Base-by-base conservation (phyloP, 148 eudicot genomes). In the Vaccinium darrowii region DNA sequence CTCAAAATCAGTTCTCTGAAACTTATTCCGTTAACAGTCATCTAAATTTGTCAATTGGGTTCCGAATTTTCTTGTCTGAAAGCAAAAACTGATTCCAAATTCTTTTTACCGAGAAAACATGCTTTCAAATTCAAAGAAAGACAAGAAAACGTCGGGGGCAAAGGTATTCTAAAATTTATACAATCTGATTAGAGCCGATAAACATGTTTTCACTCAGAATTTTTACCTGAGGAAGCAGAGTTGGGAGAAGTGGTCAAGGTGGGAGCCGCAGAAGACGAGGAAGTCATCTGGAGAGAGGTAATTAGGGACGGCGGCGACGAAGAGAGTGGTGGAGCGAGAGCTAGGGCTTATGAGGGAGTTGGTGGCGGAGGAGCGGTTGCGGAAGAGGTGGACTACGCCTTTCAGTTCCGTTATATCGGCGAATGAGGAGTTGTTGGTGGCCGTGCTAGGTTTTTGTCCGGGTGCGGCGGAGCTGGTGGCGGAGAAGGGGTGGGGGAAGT, bases 221-320 rank as follows among this genome's bases (percentile, higher is more conserved):
- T 72, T n/a, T 5, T 79, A 95, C 99, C 98, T 91, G 77, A 97
- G 86, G 82, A 97, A 91, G 78, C 91, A 84, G 67, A 94, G 84
- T 23, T 95, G 91, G 7, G 86, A 49, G 82, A 95, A 88, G 80
- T 93, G 80, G 6, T 79, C 81, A 14, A 89, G 72, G 8, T 88
- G 90, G 39, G 91, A 62, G 6, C 91, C 96, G 73, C 98, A 94
- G 80, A 93, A 93, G 57, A 90, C 88, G 39, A 94, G 85, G 73
- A 97, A 91, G 54, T 94, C 98, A 62, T 95, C 94, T 9, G 90
- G 71, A 10, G 98, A 90, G 80, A 97, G 78, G 82, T 97, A 97
- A 43, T 92, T 93, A 10, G 99, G 98, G 73, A 95, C 94, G 62
- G 98, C 98, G 33, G 90, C 94, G n/a, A 95, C 88, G 79, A 94